These are phyloP conservation scores for Leucogyrophana mollusca DNA, from an alignment of 768 basidiomycete genomes.

Conservation along the genomic window DNA sequence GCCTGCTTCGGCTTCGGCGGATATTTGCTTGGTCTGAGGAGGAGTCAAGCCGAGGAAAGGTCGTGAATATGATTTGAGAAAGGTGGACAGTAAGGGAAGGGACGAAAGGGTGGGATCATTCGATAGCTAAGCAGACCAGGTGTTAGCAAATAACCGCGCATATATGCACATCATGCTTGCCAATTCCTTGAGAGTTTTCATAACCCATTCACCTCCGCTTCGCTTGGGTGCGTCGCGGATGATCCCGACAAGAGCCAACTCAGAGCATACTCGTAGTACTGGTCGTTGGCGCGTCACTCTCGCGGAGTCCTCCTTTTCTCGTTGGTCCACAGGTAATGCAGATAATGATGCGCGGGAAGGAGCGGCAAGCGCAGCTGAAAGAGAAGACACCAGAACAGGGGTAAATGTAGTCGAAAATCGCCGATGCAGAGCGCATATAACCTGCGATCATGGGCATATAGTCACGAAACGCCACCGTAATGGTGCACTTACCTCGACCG, in stretches of 20 bases:
- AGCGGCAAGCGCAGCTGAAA: constrained; percentile 57
- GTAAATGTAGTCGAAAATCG: constrained; percentile 84
- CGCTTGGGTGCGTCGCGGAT: constrained; percentile 68
- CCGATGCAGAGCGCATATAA: constrained; percentile 85
- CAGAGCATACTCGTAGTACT: constrained; percentile 82
- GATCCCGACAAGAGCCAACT: constrained; percentile 85
- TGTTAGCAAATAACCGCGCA: constrained; percentile 12
- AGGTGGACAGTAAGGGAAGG: constrained; percentile 85
- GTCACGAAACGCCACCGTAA: background rate
- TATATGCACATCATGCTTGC: constrained; percentile 43
- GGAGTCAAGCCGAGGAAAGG: constrained; percentile 83
- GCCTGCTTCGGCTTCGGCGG: constrained; percentile 53
- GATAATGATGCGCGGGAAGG: constrained; percentile 58
- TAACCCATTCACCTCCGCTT: constrained; percentile 88
- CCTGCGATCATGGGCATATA: constrained; percentile 40
- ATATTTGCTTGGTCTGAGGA: constrained; percentile 57
- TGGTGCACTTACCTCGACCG: constrained; percentile 72
- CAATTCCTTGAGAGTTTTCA: constrained; percentile 81
- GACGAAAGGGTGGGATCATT: constrained; percentile 86
- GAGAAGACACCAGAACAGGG: constrained; percentile 58
- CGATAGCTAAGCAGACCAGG: constrained; percentile 56
- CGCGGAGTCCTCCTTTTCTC: constrained; percentile 87
- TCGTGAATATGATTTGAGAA: constrained; percentile 88
- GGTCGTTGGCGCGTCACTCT: constrained; percentile 83
- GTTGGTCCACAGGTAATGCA: constrained; percentile 68